Percentiles rank a stretch among this genome's conserved stretches.
Evolutionary conservation across 2,329 filamentous ascomycete species (phyloP).

Genomic region (Aspergillus chevalieri): DNA sequence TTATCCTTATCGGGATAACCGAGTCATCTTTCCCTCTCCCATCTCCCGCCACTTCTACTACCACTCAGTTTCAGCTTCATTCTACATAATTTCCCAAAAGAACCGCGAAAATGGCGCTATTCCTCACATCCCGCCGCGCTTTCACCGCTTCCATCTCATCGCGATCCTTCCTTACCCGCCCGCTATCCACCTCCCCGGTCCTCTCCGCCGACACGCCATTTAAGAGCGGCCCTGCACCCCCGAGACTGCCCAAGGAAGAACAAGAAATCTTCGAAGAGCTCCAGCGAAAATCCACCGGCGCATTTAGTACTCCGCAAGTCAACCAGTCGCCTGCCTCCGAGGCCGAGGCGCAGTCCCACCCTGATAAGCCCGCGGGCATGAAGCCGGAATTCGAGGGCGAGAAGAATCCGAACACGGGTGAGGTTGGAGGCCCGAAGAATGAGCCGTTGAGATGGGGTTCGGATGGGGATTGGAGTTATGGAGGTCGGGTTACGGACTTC

Average conservation of each 20-base stretch:
- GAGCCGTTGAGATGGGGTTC: conserved; percentile 86
- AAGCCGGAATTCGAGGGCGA: conserved; percentile 91
- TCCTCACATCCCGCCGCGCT: conserved; percentile 24
- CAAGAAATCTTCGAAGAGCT: conserved; percentile 88
- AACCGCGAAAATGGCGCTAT: conserved; percentile 12
- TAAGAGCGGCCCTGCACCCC: conserved; percentile 60
- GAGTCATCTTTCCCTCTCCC: conserved; percentile 5
- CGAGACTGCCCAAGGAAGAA: conserved; percentile 77
- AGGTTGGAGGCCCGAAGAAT: conserved; percentile 95
- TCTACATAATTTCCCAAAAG: background rate
- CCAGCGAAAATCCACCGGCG: conserved; percentile 70
- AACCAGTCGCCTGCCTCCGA: conserved; percentile 45
- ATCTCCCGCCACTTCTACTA: background rate
- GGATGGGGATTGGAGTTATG: conserved; percentile 80
- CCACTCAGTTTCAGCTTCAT: conserved; percentile 8
- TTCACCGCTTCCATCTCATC: conserved; percentile 39
- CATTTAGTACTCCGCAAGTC: conserved; percentile 61
- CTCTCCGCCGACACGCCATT: conserved; percentile 27
- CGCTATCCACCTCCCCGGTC: conserved; percentile 21
- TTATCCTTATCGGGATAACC: conserved; percentile 8
- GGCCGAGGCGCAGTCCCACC: conserved; percentile 54
- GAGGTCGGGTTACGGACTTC: conserved; percentile 92
- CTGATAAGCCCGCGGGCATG: conserved; percentile 67
- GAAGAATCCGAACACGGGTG: conserved; percentile 84
- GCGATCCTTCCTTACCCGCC: conserved; percentile 18